Conservation (phyloP, 306 rosid genomes). For the Sesbania bispinosa region DNA sequence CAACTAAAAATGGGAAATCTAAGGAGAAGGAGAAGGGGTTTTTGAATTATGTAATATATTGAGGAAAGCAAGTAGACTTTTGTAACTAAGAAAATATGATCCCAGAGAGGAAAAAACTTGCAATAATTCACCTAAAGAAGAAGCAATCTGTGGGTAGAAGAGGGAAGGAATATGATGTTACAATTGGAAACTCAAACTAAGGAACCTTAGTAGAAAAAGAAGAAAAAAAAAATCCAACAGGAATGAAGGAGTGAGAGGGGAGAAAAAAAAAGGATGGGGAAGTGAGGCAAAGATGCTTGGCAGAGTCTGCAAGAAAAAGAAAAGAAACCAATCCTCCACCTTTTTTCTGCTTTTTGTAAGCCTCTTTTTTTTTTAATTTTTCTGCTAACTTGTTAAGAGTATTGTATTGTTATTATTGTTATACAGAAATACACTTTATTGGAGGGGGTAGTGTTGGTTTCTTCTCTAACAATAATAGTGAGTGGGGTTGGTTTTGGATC, state of each 20-base stretch:
- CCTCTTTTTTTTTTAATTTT: conserved; percentile 23
- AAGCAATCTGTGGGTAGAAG: conserved; percentile 37
- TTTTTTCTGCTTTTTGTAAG: conserved; percentile 63
- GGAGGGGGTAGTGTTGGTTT: conserved; percentile 38
- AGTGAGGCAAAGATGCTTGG: conserved; percentile 77
- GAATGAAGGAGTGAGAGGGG: conserved; percentile 31
- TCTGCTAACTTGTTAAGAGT: conserved; percentile 31
- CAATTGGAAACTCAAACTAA: conserved; percentile 15
- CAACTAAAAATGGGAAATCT: neutral
- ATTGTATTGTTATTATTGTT: too few relatives aligned
- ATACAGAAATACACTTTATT: conserved; percentile 44
- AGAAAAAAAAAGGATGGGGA: conserved; percentile 29
- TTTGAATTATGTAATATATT: neutral
- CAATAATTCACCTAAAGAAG: conserved; percentile 25
- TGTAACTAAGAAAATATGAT: conserved; percentile 29
- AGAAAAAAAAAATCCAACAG: conserved; percentile 19
- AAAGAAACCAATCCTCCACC: conserved; percentile 32
- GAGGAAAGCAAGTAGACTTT: conserved; percentile 42
- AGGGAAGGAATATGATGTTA: conserved; percentile 25
- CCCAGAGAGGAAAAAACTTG: conserved; percentile 22
- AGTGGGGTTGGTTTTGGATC: conserved; percentile 75
- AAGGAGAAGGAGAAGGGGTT: neutral
- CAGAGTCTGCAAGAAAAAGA: conserved; percentile 63
- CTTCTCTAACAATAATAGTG: conserved; percentile 52
- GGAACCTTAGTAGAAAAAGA: neutral